Base-by-base conservation (phyloP, 2,329 filamentous ascomycete species). In the Didymella keratinophila region DNA sequence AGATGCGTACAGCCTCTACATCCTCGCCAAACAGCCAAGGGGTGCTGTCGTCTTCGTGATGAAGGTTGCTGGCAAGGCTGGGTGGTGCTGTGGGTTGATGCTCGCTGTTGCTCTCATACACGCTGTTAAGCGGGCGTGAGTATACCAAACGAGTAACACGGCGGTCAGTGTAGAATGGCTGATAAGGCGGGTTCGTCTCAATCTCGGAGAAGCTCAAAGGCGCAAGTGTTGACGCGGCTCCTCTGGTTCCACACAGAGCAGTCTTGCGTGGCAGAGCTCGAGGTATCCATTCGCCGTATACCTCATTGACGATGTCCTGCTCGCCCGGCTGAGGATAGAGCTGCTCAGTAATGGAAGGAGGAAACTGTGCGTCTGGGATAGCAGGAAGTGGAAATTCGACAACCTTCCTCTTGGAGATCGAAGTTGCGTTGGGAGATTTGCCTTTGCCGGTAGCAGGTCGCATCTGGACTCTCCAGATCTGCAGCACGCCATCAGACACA, bases 101-200 rank as follows among this genome's bases (percentile, higher is more conserved):
- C 51, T 75, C 73, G 34, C 60, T 71, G 44, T 56, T 64, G 47
- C 69, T 70, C 21, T 62, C 61, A 4, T 71, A 65, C 8, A 63
- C 43, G 6, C 70, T 66, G 10, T 42, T 12, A 4, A 59, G 34
- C 8, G 62, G 60, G 78, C 47, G 83, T 3, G 76, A 74, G 71
- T 89, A 91, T 41, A 92, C 84, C 65, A 88, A 90, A 27, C 97
- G 81, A n/a, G 84, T 86, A 43, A 98, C 91, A 3, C 94, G 87
- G 53, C 87, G 86, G 71, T 98, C 93, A 0, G 93, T 95, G 74
- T 98, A 94, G 80, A 98, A 97, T 1, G 95, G 94, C 70, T 97
- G 93, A 69, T 97, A 98, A 2, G 94, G 92, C 4, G 93, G 91
- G 71, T 94, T 97, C 1, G 94, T 97, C 73, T 99, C 95, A 64